Conservation (phyloP, 75 land plant species). For the Sequoia sempervirens region DNA sequence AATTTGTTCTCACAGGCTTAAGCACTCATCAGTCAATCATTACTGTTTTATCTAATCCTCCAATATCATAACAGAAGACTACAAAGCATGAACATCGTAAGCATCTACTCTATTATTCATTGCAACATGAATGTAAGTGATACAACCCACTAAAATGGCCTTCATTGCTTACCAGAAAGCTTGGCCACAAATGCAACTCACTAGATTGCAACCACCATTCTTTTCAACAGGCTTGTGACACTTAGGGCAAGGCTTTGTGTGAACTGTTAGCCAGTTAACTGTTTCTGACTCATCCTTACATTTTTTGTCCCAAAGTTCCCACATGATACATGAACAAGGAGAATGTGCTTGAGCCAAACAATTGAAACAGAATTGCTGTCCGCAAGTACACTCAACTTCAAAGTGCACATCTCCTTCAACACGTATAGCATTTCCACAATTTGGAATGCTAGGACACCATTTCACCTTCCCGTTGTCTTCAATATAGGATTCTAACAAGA, state of each 20-base stretch:
- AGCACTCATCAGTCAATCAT: not conserved
- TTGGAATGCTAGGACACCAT: constrained; percentile 93
- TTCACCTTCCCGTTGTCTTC: constrained; percentile 88
- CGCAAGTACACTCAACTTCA: constrained; percentile 86
- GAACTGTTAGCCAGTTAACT: constrained; percentile 71
- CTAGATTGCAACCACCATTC: constrained; percentile 85
- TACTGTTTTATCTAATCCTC: not conserved
- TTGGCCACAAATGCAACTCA: constrained; percentile 79
- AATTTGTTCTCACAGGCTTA: not conserved
- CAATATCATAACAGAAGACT: not conserved
- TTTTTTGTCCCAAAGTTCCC: constrained; percentile 86
- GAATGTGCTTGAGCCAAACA: constrained; percentile 80
- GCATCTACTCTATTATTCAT: not conserved
- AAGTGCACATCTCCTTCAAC: constrained; percentile 65
- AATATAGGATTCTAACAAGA: constrained; percentile 80
- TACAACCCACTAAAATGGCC: not conserved
- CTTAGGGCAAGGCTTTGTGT: constrained; percentile 88
- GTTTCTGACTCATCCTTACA: constrained; percentile 90
- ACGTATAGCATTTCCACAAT: constrained; percentile 89
- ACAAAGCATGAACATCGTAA: not conserved
- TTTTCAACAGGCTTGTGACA: constrained; percentile 90
- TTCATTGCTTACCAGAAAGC: constrained; percentile 60
- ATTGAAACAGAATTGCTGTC: constrained; percentile 79
- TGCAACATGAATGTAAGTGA: not conserved
- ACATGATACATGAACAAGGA: constrained; percentile 84